Evolutionary conservation across 805 yeast species (phyloP).

Genomic region (Ogataea wickerhamii): DNA sequence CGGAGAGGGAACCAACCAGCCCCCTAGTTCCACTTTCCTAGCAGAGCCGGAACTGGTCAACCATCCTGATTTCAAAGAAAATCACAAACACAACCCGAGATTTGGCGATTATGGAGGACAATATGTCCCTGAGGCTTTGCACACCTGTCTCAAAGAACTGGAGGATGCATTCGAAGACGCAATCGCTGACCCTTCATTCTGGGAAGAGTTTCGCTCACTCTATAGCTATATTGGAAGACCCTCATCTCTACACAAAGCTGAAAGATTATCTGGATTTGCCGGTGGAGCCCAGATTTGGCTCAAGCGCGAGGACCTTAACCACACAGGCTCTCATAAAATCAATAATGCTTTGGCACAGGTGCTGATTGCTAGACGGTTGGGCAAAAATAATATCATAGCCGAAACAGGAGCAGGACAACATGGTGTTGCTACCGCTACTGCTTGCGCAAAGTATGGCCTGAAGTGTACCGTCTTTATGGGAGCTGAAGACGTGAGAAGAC

Average conservation of each 20-base stretch:
- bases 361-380: slow-evolving; percentile 71
- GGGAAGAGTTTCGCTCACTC: slow-evolving; percentile 85
- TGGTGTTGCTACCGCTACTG: slow-evolving; percentile 92
- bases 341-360: slow-evolving; percentile 84
- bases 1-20: slow-evolving; percentile 40
- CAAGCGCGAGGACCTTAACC: slow-evolving; percentile 93
- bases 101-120: slow-evolving; percentile 99
- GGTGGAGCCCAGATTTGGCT: slow-evolving; percentile 98
- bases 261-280: slow-evolving; percentile 79
- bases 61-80: slow-evolving; percentile 45
- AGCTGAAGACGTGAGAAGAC: slow-evolving; percentile 98
- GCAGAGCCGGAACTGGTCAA: slow-evolving; percentile 15
- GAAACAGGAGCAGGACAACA: slow-evolving; percentile 95
- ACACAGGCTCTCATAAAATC: slow-evolving; percentile 85
- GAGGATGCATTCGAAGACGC: slow-evolving; percentile 87
- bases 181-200: slow-evolving; percentile 82
- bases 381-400: slow-evolving; percentile 74
- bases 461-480: slow-evolving; percentile 97
- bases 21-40: slow-evolving; percentile 23
- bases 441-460: slow-evolving; percentile 89
- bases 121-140: slow-evolving; percentile 95
- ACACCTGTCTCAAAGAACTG: slow-evolving; percentile 84
- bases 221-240: slow-evolving; percentile 97
- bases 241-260: slow-evolving; percentile 86
- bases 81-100: slow-evolving; percentile 65